Percentiles rank a stretch among this genome's conserved stretches.
phyloP scores from a whole-genome alignment of 2,329 filamentous ascomycete genomes.

The Penicillium sp. region DNA sequence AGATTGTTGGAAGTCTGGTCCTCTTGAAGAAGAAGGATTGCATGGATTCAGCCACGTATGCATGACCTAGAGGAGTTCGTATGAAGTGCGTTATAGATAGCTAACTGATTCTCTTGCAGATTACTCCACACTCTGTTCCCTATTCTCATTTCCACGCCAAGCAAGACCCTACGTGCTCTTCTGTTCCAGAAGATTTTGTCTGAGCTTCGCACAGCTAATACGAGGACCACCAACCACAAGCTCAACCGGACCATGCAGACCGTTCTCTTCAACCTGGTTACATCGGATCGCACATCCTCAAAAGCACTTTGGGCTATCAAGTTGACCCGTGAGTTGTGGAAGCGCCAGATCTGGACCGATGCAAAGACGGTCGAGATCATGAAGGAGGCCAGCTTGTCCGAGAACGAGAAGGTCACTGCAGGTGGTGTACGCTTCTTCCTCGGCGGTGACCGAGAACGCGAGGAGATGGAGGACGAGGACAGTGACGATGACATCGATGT shows the following conservation, averaged over 20 bases:
- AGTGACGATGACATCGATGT: conserved; percentile 80
- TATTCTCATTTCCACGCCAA: conserved; percentile 85
- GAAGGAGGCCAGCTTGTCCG: conserved; percentile 84
- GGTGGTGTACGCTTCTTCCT: conserved; percentile 92
- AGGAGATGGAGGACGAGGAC: conserved; percentile 86
- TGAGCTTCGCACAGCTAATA: conserved; percentile 83
- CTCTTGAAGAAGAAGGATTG: conserved; percentile 87
- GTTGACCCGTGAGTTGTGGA: conserved; percentile 93
- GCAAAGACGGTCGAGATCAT: conserved; percentile 95
- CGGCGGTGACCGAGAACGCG: conserved; percentile 91
- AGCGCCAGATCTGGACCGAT: conserved; percentile 92
- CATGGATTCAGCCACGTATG: conserved; percentile 71
- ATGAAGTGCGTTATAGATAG: not conserved
- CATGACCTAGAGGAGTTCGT: not conserved
- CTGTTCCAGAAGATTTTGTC: conserved; percentile 89
- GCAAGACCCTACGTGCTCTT: conserved; percentile 80
- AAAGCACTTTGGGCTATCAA: conserved; percentile 96
- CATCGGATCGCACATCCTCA: conserved; percentile 76
- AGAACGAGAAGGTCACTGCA: conserved; percentile 88
- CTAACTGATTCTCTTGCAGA: conserved; percentile 21
- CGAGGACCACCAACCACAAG: conserved; percentile 83
- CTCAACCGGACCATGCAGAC: conserved; percentile 92
- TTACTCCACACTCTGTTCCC: conserved; percentile 92
- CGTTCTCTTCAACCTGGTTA: conserved; percentile 86
- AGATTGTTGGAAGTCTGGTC: conserved; percentile 87